These are phyloP conservation scores for Triticum dicoccoides DNA, from an alignment of 176 grass and related monocot genomes.

Conservation along the genomic window DNA sequence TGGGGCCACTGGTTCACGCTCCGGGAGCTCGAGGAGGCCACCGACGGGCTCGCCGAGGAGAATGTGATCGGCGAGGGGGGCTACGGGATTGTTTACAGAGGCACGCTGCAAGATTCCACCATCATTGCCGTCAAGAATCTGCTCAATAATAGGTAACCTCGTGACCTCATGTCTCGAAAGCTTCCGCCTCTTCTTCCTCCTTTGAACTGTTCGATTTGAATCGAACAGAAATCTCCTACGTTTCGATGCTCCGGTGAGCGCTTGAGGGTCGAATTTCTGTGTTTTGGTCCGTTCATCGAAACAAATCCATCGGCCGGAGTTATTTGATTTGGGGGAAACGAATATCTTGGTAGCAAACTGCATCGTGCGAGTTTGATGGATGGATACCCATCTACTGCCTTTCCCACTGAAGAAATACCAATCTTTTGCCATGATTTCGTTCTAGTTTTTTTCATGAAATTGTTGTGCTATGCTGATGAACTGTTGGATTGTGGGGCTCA, in stretches of 20 bases:
- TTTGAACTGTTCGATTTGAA: conserved; percentile 3
- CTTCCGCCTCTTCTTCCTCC: background rate
- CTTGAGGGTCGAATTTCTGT: background rate
- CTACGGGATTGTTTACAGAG: conserved; percentile 90
- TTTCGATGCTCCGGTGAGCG: background rate
- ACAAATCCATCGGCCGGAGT: background rate
- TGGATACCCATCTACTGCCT: background rate
- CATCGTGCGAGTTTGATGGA: background rate
- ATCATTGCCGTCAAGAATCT: conserved; percentile 88
- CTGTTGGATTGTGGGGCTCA: conserved; percentile 38
- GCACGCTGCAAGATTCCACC: conserved; percentile 58
- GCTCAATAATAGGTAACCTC: conserved; percentile 77
- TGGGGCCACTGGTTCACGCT: conserved; percentile 97
- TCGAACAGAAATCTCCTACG: background rate
- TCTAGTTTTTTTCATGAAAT: background rate
- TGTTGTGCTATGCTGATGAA: background rate
- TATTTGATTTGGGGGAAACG: background rate
- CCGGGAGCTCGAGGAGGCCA: conserved; percentile 83
- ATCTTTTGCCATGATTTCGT: background rate
- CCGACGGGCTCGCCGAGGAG: conserved; percentile 73
- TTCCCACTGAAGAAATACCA: background rate
- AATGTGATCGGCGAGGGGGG: conserved; percentile 96
- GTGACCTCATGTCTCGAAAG: background rate
- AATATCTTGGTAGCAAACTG: background rate
- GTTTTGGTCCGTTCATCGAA: background rate